These are phyloP conservation scores for Naganishia liquefaciens DNA, from an alignment of 1,284 basidiomycete genomes.

Conservation along the genomic window DNA sequence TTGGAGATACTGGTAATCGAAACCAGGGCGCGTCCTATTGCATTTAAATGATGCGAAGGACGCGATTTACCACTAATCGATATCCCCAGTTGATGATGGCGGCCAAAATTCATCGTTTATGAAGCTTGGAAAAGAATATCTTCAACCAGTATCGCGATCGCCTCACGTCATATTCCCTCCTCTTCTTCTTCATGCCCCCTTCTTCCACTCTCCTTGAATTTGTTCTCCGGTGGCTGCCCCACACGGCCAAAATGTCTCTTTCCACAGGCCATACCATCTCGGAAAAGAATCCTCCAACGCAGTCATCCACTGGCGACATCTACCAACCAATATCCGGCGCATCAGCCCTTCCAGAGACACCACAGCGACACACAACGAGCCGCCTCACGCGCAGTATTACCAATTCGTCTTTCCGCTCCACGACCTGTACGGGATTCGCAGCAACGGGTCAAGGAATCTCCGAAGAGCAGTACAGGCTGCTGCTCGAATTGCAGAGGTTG, in stretches of 20 bases:
- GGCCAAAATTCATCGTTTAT: too few species aligned
- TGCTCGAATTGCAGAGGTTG: constrained; percentile 29
- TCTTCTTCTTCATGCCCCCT: background rate
- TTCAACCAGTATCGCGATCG: too few species aligned
- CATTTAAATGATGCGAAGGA: constrained; percentile 26
- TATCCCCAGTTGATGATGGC: constrained; percentile 15
- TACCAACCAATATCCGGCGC: too few species aligned
- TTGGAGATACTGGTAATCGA: constrained; percentile 29
- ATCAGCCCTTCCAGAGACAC: background rate
- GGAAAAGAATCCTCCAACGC: too few species aligned
- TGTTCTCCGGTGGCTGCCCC: background rate
- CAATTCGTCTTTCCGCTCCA: constrained; percentile 6
- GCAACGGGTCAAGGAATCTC: constrained; percentile 3
- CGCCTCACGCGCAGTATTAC: constrained; percentile 10
- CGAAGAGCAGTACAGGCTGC: constrained; percentile 25
- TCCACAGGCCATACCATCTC: background rate
- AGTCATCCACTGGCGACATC: too few species aligned
- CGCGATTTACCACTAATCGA: constrained; percentile 30
- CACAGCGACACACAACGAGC: background rate
- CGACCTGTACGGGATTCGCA: background rate
- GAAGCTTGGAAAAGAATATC: background rate
- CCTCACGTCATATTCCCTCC: background rate
- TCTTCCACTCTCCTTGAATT: background rate
- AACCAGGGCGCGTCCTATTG: constrained; percentile 28
- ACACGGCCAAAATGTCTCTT: background rate